Base-by-base conservation (phyloP, 805 yeast species). In the Myxozyma melibiosi region DNA sequence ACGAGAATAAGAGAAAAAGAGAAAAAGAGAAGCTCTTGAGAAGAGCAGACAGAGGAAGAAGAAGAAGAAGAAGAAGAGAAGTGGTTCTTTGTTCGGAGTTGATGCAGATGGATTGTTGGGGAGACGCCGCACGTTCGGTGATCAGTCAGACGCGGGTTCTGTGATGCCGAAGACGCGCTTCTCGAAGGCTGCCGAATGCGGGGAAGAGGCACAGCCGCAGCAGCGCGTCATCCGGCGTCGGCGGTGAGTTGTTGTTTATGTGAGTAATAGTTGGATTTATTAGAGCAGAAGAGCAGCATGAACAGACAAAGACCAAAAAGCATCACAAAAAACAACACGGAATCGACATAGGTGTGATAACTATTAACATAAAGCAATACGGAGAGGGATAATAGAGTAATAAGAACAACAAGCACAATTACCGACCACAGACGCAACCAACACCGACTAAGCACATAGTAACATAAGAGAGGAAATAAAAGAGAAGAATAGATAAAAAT, bases 121-220 rank as follows among this genome's bases (percentile, higher is more conserved):
- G 47, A n/a, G 16, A 37, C 16, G 24, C 25, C 20, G 37, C 27
- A 28, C 37, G 37, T 18, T n/a, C n/a, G n/a, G n/a, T n/a, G n/a
- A n/a, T n/a, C n/a, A n/a, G n/a, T n/a, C n/a, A n/a, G 47, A 43
- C 27, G n/a, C 18, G 18, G 4, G 6, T 8, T 3, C 14, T 27
- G 47, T 27, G 33, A 28, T 25, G 7, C 9, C 20, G 4, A n/a
- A 43, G 47, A 43, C n/a, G n/a, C n/a, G n/a, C n/a, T n/a, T n/a
- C n/a, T n/a, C n/a, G n/a, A n/a, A 28, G 37, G 24, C 33, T 43
- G 35, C 47, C 47, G 37, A 28, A 43, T 43, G 47, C 37, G 47
- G 47, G 47, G 47, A 13, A 30, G n/a, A n/a, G n/a, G n/a, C n/a
- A n/a, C n/a, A n/a, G n/a, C n/a, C n/a, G n/a, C n/a, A n/a, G n/a